Percentiles rank a stretch among this genome's conserved stretches.
Conservation (phyloP, 1,284 basidiomycete species). For the Chalciporus sp. region DNA sequence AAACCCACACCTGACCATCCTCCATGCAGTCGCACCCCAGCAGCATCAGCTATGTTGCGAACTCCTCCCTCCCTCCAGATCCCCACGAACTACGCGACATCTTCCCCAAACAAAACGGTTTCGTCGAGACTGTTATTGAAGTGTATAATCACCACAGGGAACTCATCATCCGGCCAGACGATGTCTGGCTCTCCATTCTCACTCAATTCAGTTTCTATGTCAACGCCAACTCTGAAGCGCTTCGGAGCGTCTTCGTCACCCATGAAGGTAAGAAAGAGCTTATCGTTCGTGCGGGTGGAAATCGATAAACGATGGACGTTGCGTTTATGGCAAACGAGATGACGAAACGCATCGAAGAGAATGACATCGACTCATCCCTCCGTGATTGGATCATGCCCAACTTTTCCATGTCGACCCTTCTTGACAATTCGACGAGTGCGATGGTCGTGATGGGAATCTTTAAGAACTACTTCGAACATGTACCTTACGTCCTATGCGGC, state of each 20-base stretch:
- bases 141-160: constrained; percentile 39
- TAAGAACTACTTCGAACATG: constrained; percentile 41
- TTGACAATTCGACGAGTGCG: constrained; percentile 41
- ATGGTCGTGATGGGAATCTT: constrained; percentile 46
- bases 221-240: constrained; percentile 39
- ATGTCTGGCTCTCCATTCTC: constrained; percentile 45
- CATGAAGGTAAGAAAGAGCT: constrained; percentile 42
- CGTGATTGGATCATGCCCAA: constrained; percentile 42
- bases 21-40: no score
- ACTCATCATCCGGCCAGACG: constrained; percentile 37
- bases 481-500: constrained; percentile 36
- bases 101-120: constrained; percentile 28
- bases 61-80: constrained; percentile 27
- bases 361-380: constrained; percentile 35
- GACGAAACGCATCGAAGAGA: constrained; percentile 36
- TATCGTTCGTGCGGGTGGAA: constrained; percentile 26
- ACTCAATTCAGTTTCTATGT: constrained; percentile 42
- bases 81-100: constrained; percentile 11
- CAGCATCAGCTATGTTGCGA: constrained; percentile 9
- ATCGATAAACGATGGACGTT: constrained; percentile 34
- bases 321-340: constrained; percentile 34
- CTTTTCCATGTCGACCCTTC: constrained; percentile 44
- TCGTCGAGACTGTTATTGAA: constrained; percentile 36
- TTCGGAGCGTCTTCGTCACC: constrained; percentile 42
- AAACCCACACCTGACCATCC: no score